Evolutionary conservation across 352 stramenopile genomes (phyloP).

Genomic region (Thalassiosira livingstoniorum): DNA sequence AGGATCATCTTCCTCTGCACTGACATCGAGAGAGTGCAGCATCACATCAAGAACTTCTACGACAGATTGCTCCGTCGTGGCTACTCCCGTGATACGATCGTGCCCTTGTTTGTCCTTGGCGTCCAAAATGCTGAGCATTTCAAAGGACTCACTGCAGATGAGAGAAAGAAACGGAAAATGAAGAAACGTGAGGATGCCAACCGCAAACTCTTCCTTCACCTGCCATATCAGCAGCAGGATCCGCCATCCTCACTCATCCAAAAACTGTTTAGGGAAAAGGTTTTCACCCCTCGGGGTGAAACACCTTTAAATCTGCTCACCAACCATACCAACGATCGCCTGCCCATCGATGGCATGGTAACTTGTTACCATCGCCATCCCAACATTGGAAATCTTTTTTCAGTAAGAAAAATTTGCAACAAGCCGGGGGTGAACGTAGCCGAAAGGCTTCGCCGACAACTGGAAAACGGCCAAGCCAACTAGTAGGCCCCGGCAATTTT

Average conservation of each 20-base stretch:
- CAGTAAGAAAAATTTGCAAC: no score
- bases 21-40: no score
- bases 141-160: neutral
- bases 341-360: neutral
- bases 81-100: neutral
- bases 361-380: no score
- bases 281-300: neutral
- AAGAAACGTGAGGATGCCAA: neutral
- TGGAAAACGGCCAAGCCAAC: no score
- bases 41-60: neutral
- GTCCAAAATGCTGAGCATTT: neutral
- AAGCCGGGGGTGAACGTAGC: no score
- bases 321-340: neutral
- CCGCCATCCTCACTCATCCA: neutral
- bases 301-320: neutral
- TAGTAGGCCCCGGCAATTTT: no score
- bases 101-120: neutral
- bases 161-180: neutral
- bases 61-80: neutral
- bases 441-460: no score
- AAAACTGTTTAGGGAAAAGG: neutral
- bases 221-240: neutral
- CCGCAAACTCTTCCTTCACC: neutral
- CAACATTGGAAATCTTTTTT: no score
- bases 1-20: neutral